Evolutionary conservation across 2,329 filamentous ascomycete species (phyloP).

Genomic region (Claviceps africana): DNA sequence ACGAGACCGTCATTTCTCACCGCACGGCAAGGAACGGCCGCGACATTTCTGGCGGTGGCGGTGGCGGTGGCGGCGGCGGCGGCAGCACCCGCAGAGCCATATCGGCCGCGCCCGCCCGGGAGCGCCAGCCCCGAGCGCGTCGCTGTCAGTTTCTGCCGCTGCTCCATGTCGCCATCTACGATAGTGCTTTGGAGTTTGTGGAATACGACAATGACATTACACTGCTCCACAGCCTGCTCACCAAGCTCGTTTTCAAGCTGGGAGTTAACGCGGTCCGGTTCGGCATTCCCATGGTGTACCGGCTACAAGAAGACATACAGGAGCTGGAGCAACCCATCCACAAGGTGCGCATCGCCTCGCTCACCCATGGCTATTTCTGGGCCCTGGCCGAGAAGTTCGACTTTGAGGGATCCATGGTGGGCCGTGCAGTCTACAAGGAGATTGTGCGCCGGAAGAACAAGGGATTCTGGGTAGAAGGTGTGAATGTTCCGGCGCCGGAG

Average conservation of each 20-base stretch:
- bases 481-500: slow-evolving; percentile 54
- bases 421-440: slow-evolving; percentile 59
- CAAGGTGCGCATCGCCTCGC: slow-evolving; percentile 67
- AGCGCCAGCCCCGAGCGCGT: slow-evolving; percentile 35
- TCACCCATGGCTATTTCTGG: slow-evolving; percentile 87
- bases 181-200: slow-evolving; percentile 63
- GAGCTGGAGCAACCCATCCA: slow-evolving; percentile 49
- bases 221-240: slow-evolving; percentile 62
- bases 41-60: slow-evolving; percentile 19
- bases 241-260: slow-evolving; percentile 58
- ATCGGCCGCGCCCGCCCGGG: slow-evolving; percentile 50
- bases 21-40: slow-evolving; percentile 27
- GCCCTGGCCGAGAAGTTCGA: slow-evolving; percentile 62
- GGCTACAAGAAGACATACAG: slow-evolving; percentile 72
- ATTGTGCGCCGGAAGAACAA: slow-evolving; percentile 60
- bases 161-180: slow-evolving; percentile 78
- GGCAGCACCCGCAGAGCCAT: slow-evolving; percentile 45
- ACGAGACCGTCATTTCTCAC: slow-evolving; percentile 36
- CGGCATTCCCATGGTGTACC: slow-evolving; percentile 78
- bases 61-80: slow-evolving; percentile 8
- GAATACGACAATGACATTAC: slow-evolving; percentile 62
- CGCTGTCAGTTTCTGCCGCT: slow-evolving; percentile 66
- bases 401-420: slow-evolving; percentile 55
- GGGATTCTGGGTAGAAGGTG: slow-evolving; percentile 63
- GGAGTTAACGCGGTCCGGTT: slow-evolving; percentile 70